Evolutionary conservation across 768 basidiomycete species (phyloP).

Genomic region (Leucogyrophana mollusca): DNA sequence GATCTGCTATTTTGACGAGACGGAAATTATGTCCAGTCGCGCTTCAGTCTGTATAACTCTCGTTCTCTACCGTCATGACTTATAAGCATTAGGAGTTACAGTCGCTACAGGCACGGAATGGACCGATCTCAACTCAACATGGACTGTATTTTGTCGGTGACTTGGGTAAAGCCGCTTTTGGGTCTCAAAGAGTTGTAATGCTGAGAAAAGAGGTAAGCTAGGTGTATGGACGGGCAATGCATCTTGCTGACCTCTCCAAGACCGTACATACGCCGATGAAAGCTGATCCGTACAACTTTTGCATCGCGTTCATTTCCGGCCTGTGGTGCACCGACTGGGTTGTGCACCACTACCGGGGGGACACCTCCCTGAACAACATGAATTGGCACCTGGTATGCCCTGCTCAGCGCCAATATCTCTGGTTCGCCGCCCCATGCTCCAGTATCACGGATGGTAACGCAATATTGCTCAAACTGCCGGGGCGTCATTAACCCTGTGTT

Average conservation of each 20-base stretch:
- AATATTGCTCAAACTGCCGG: conserved; percentile 70
- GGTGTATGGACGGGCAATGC: neutral
- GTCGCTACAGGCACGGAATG: neutral
- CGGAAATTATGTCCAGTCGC: neutral
- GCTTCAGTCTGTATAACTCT: neutral
- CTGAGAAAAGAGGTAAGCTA: conserved; percentile 36
- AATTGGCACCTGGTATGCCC: conserved; percentile 80
- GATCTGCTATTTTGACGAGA: conserved; percentile 61
- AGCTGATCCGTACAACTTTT: conserved; percentile 72
- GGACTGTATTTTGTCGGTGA: conserved; percentile 29
- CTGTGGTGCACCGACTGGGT: conserved; percentile 43
- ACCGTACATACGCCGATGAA: conserved; percentile 92
- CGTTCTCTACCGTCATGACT: neutral
- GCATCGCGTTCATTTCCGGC: conserved; percentile 27
- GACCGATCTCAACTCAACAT: conserved; percentile 23
- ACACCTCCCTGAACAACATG: conserved; percentile 85
- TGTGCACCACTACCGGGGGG: conserved; percentile 83
- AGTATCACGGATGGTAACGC: conserved; percentile 73
- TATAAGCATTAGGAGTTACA: neutral
- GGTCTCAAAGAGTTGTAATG: conserved; percentile 88
- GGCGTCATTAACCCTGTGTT: conserved; percentile 68
- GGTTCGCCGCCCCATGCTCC: conserved; percentile 98
- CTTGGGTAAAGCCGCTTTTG: conserved; percentile 29
- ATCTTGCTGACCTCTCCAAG: conserved; percentile 79
- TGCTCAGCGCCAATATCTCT: conserved; percentile 88